Percentiles rank a stretch among this genome's conserved stretches.
phyloP scores from a whole-genome alignment of 441 rosid species.

The Erysimum cheiri region DNA sequence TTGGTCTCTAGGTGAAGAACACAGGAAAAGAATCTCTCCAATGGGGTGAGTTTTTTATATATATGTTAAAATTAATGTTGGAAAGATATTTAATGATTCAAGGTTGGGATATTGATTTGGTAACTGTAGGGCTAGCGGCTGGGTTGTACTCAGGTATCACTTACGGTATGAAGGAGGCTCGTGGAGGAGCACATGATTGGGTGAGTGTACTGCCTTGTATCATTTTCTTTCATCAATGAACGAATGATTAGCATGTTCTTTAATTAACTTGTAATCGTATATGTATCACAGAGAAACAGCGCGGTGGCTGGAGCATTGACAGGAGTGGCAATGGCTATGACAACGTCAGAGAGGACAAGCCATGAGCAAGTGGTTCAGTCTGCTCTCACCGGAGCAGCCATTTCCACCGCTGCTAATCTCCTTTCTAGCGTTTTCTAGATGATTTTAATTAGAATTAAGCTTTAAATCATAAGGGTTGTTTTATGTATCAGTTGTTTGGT shows the following conservation, averaged over 20 bases:
- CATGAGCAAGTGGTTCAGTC: slow-evolving; percentile 87
- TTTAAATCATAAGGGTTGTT: background rate
- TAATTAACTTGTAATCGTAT: background rate
- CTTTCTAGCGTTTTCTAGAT: slow-evolving; percentile 68
- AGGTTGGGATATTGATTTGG: slow-evolving; percentile 1
- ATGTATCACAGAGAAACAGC: slow-evolving; percentile 68
- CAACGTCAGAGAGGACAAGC: slow-evolving; percentile 63
- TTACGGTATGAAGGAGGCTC: slow-evolving; percentile 83
- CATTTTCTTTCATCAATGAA: background rate
- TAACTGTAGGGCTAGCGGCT: slow-evolving; percentile 76
- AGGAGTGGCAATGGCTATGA: slow-evolving; percentile 77
- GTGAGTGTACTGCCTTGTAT: slow-evolving; percentile 43
- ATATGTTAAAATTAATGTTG: background rate
- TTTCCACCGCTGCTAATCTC: slow-evolving; percentile 88
- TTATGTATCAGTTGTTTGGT: slow-evolving; percentile 12
- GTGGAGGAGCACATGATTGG: slow-evolving; percentile 91
- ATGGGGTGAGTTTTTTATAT: slow-evolving; percentile 72
- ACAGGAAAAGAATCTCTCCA: slow-evolving; percentile 90
- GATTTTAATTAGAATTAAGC: slow-evolving; percentile 10
- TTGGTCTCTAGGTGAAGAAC: slow-evolving; percentile 70
- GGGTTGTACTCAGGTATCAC: slow-evolving; percentile 92
- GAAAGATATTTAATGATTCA: background rate
- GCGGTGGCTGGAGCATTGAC: slow-evolving; percentile 91
- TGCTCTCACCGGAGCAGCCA: slow-evolving; percentile 93
- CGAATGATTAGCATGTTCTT: background rate